These are phyloP conservation scores for Paraphoma sp. DNA, from an alignment of 2,329 filamentous ascomycete genomes.

Conservation along the genomic window DNA sequence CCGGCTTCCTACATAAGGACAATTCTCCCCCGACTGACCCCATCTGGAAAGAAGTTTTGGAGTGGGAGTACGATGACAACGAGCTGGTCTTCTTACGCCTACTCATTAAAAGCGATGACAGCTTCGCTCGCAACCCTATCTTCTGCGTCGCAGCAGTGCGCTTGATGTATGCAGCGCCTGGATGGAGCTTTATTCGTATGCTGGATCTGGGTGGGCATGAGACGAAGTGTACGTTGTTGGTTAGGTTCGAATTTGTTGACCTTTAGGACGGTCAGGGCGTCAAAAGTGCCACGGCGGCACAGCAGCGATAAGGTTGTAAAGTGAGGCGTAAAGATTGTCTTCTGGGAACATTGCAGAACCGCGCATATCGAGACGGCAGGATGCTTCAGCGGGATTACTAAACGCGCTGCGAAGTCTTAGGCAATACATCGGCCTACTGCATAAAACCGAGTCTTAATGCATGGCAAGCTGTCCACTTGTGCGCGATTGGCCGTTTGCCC, in stretches of 20 bases:
- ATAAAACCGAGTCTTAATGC: too few relatives aligned
- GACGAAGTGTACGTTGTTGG: conserved; percentile 67
- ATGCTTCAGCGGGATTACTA: background rate
- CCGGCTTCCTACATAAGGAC: conserved; percentile 63
- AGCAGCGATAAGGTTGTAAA: background rate
- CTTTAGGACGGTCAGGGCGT: conserved; percentile 13
- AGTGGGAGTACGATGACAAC: conserved; percentile 73
- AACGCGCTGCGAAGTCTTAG: too few relatives aligned
- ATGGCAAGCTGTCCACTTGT: too few relatives aligned
- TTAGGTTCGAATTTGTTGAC: conserved; percentile 63
- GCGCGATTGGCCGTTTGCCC: too few relatives aligned
- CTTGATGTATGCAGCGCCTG: conserved; percentile 61
- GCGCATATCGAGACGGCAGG: background rate
- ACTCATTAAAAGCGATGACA: conserved; percentile 71
- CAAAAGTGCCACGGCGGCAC: background rate
- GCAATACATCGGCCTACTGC: too few relatives aligned
- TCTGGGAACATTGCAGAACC: background rate
- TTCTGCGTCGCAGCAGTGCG: conserved; percentile 68
- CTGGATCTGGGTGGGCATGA: conserved; percentile 69
- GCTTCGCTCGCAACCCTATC: conserved; percentile 67
- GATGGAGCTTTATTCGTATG: conserved; percentile 71
- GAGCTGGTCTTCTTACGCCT: conserved; percentile 70
- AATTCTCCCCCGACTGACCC: conserved; percentile 67
- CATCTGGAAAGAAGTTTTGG: conserved; percentile 69
- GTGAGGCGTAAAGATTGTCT: background rate